Evolutionary conservation across 2,329 filamentous ascomycete genomes (phyloP).

Genomic region (Gyromitra esculenta): DNA sequence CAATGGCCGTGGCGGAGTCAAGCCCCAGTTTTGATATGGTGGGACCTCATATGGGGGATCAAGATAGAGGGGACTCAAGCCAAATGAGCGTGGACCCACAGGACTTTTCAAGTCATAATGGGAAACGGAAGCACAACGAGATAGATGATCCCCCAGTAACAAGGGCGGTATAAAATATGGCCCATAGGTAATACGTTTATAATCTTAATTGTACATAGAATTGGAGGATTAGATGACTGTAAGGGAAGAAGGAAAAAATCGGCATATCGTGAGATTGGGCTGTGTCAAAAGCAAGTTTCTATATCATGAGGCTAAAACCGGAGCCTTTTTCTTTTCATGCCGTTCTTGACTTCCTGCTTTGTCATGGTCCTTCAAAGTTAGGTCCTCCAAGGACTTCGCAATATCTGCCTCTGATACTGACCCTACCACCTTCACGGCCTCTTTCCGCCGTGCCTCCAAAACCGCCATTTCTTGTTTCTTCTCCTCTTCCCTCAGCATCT

Average conservation of each 20-base stretch:
- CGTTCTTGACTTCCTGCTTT: not conserved
- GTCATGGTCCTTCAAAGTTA: conserved; percentile 22
- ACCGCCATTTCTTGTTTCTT: conserved; percentile 65
- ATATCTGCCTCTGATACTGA: not conserved
- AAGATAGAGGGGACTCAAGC: not conserved
- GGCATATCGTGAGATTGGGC: not conserved
- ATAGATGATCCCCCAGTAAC: conserved; percentile 32
- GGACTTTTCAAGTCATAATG: conserved; percentile 19
- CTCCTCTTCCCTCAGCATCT: conserved; percentile 71
- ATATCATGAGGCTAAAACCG: conserved; percentile 29
- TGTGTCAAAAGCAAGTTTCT: not conserved
- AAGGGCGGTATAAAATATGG: conserved; percentile 11
- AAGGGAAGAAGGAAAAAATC: not conserved
- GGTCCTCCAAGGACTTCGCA: conserved; percentile 19
- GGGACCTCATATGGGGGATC: not conserved
- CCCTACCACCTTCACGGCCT: not conserved
- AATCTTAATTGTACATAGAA: conserved; percentile 35
- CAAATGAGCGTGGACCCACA: not conserved
- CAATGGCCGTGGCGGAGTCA: conserved; percentile 10
- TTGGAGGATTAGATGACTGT: conserved; percentile 24
- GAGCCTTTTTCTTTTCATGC: not conserved
- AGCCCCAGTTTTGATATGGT: conserved; percentile 16
- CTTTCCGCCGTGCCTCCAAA: conserved; percentile 51
- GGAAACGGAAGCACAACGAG: conserved; percentile 33
- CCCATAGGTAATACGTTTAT: conserved; percentile 17